These are phyloP conservation scores for Corylus avellana DNA, from an alignment of 306 rosid species.

Conservation along the genomic window DNA sequence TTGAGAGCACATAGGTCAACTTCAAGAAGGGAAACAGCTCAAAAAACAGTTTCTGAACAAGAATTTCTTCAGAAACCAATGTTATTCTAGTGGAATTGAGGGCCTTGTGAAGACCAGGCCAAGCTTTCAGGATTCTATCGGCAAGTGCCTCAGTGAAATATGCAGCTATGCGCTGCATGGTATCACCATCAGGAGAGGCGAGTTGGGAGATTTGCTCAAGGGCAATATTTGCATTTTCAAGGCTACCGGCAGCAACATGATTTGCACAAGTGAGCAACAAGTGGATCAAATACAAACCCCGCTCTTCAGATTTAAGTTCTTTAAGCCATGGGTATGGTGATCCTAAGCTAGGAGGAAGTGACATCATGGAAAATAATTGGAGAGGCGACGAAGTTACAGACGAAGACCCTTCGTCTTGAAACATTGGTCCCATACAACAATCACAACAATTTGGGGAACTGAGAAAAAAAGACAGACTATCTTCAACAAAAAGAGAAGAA, in stretches of 20 bases:
- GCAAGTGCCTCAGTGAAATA: conserved; percentile 83
- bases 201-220: conserved; percentile 88
- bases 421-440: conserved; percentile 47
- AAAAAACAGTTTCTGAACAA: conserved; percentile 64
- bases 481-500: conserved; percentile 1
- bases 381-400: conserved; percentile 63
- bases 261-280: conserved; percentile 77
- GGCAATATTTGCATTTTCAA: conserved; percentile 69
- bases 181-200: conserved; percentile 75
- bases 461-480: conserved; percentile 20
- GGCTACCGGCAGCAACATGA: conserved; percentile 66
- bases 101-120: conserved; percentile 84
- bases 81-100: conserved; percentile 64
- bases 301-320: conserved; percentile 73
- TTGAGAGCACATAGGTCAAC: conserved; percentile 63
- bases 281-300: conserved; percentile 80
- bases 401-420: conserved; percentile 76
- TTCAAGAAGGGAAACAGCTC: conserved; percentile 83
- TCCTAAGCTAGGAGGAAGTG: conserved; percentile 67
- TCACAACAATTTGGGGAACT: conserved; percentile 35
- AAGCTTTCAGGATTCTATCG: conserved; percentile 66
- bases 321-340: conserved; percentile 69
- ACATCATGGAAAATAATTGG: conserved; percentile 65
- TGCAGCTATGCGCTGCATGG: conserved; percentile 85
- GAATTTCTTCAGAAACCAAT: conserved; percentile 62